Percentiles rank a stretch among this genome's conserved stretches.
Conservation (phyloP, 2,329 filamentous ascomycete genomes). For the Colletotrichum nymphaeae region DNA sequence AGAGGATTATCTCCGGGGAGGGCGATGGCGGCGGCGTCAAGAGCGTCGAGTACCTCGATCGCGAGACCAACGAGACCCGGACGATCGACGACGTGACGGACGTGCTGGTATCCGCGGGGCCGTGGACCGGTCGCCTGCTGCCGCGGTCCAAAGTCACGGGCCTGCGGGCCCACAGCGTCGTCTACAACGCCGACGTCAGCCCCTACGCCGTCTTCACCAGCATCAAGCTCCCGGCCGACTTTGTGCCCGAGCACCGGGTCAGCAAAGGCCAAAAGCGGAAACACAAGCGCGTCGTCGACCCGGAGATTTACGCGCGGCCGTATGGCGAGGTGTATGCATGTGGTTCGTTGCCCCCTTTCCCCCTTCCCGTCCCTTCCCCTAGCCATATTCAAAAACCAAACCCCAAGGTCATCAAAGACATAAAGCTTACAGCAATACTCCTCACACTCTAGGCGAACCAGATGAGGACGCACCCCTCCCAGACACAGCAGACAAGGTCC, state of each 20-base stretch:
- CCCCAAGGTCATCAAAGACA: neutral
- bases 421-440: neutral
- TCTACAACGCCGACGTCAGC: constrained; percentile 72
- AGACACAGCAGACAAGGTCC: constrained; percentile 78
- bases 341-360: constrained; percentile 59
- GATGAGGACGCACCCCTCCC: constrained; percentile 83
- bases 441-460: constrained; percentile 69
- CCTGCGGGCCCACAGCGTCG: constrained; percentile 73
- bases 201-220: constrained; percentile 88
- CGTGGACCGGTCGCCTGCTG: constrained; percentile 71
- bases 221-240: constrained; percentile 78
- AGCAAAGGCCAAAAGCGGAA: constrained; percentile 61
- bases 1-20: constrained; percentile 66
- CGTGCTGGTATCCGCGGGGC: constrained; percentile 67
- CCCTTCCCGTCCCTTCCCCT: neutral
- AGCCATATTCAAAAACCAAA: too few species aligned
- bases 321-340: constrained; percentile 94
- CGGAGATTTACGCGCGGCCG: constrained; percentile 93
- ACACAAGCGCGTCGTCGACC: constrained; percentile 76
- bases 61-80: constrained; percentile 48
- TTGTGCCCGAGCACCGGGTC: constrained; percentile 63
- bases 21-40: constrained; percentile 62
- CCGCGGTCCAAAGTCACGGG: constrained; percentile 69
- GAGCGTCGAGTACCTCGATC: constrained; percentile 70
- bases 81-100: constrained; percentile 61